Percentiles rank a stretch among this genome's conserved stretches.
phyloP scores from a whole-genome alignment of 1,284 basidiomycete genomes.

The Sporisorium iseilematis-ciliati region DNA sequence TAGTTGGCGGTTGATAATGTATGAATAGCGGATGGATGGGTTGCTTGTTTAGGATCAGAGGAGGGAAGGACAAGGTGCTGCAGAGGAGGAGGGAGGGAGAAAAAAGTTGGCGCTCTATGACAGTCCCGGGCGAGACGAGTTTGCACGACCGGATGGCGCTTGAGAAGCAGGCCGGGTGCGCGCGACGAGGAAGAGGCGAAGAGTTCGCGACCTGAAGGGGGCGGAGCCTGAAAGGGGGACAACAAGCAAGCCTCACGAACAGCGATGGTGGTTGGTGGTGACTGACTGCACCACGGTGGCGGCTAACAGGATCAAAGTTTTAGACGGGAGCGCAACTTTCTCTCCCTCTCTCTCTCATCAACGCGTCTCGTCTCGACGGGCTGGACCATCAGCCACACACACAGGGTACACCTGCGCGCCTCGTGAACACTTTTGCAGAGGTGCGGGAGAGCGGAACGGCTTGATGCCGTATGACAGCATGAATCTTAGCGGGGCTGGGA shows the following conservation, averaged over 20 bases:
- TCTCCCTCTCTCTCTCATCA: too few species aligned
- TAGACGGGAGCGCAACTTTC: too few species aligned
- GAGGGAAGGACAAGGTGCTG: background rate
- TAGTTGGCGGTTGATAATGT: background rate
- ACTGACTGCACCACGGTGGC: background rate
- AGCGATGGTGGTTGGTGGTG: too few species aligned
- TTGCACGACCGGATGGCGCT: background rate
- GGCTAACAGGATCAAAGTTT: background rate
- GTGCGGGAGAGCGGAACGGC: background rate
- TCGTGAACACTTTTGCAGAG: background rate
- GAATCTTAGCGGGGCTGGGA: conserved; percentile 14
- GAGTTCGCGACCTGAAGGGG: conserved; percentile 5
- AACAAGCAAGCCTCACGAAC: background rate
- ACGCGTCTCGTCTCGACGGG: too few species aligned
- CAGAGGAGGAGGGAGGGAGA: background rate
- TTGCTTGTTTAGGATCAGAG: conserved; percentile 12
- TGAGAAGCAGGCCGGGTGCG: background rate
- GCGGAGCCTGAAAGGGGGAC: conserved; percentile 10
- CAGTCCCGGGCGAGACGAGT: conserved; percentile 3
- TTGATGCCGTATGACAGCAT: conserved; percentile 38
- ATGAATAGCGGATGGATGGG: conserved; percentile 7
- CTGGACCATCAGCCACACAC: too few species aligned
- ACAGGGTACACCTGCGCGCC: background rate
- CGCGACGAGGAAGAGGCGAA: background rate
- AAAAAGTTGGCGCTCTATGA: conserved; percentile 1